These are phyloP conservation scores for Colletotrichum navitas DNA, from an alignment of 2,329 filamentous ascomycete species.

Conservation along the genomic window DNA sequence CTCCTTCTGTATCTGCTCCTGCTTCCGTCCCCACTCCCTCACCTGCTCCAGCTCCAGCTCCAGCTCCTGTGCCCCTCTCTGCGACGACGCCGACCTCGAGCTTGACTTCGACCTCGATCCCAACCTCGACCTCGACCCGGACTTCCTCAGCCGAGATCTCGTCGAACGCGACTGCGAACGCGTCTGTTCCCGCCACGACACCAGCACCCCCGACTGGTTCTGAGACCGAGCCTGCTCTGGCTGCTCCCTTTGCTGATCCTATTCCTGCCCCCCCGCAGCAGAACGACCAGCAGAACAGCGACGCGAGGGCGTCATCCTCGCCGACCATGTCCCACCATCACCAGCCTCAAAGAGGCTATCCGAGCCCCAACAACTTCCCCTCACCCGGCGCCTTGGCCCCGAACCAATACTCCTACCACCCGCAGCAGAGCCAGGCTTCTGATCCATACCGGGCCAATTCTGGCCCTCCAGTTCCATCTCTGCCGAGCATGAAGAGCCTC, in stretches of 20 bases:
- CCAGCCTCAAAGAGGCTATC: conserved; percentile 43
- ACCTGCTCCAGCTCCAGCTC: background rate
- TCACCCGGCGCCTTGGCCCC: conserved; percentile 31
- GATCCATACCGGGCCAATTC: conserved; percentile 54
- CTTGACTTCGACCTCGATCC: conserved; percentile 23
- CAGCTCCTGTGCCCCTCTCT: background rate
- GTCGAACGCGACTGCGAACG: conserved; percentile 29
- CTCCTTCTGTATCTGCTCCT: background rate
- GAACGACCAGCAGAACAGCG: conserved; percentile 37
- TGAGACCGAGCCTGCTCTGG: conserved; percentile 13
- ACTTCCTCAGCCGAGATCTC: conserved; percentile 25
- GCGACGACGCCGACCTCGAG: conserved; percentile 29
- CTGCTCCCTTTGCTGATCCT: conserved; percentile 12
- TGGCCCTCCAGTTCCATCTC: conserved; percentile 50
- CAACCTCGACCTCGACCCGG: conserved; percentile 29
- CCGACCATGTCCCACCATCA: conserved; percentile 44
- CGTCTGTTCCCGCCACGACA: conserved; percentile 9
- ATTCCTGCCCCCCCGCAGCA: conserved; percentile 7
- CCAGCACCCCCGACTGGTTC: conserved; percentile 13
- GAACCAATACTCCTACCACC: conserved; percentile 43
- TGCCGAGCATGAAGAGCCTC: conserved; percentile 60
- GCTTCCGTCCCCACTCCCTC: background rate
- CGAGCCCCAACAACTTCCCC: conserved; percentile 37
- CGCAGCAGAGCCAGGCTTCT: conserved; percentile 43
- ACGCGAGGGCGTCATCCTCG: conserved; percentile 42